These are phyloP conservation scores for Eimeria tenella DNA, from an alignment of 169 alveolate species.

Conservation along the genomic window DNA sequence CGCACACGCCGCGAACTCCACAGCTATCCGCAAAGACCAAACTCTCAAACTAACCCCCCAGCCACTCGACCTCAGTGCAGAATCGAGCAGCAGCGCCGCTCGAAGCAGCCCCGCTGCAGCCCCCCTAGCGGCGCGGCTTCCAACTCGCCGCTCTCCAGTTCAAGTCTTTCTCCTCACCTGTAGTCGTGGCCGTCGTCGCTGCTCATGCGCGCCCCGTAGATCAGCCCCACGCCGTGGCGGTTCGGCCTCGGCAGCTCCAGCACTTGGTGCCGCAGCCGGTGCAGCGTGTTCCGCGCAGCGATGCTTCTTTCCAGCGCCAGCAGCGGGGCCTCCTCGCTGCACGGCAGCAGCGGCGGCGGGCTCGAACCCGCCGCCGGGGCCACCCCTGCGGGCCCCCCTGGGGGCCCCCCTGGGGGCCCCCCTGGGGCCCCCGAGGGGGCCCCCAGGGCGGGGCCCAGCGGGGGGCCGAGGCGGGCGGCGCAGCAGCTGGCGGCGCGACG, in stretches of 20 bases:
- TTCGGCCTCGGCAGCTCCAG: slow-evolving; percentile 49
- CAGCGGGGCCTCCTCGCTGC: not conserved
- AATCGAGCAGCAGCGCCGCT: no score
- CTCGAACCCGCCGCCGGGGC: no score
- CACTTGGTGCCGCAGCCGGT: not conserved
- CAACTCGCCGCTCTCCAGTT: no score
- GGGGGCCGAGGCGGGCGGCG: not conserved
- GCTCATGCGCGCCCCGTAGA: slow-evolving; percentile 34
- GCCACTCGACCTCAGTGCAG: no score
- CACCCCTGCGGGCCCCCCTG: no score
- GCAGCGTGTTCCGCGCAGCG: slow-evolving; percentile 20
- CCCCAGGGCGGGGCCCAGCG: not conserved
- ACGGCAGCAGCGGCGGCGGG: no score
- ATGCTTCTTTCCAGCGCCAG: not conserved
- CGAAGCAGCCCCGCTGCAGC: no score
- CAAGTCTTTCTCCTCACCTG: slow-evolving; percentile 50
- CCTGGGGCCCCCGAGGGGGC: not conserved
- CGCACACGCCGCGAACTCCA: not conserved
- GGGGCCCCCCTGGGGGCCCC: not conserved
- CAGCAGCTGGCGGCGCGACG: not conserved
- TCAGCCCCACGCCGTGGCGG: slow-evolving; percentile 53
- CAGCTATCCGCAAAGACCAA: not conserved
- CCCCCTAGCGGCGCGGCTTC: no score
- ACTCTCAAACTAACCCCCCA: not conserved
- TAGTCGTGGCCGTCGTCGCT: slow-evolving; percentile 53